Evolutionary conservation across 1,139 yeast species (phyloP).

Genomic region (Yamadazyma songkhlaensis): DNA sequence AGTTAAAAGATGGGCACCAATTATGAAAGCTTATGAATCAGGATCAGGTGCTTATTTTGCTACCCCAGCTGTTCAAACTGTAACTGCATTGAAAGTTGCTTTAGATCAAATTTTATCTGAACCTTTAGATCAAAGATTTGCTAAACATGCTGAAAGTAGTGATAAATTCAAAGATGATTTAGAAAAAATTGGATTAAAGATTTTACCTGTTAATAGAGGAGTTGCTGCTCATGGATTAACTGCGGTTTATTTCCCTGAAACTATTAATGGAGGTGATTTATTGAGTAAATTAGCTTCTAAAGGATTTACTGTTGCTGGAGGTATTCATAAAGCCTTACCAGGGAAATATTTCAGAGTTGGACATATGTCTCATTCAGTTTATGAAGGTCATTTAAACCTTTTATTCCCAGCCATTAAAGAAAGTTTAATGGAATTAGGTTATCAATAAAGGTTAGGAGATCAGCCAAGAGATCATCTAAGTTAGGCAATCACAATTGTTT

Average conservation of each 20-base stretch:
- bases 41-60: slow-evolving; percentile 88
- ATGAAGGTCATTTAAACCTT: slow-evolving; percentile 41
- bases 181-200: slow-evolving; percentile 58
- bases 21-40: slow-evolving; percentile 82
- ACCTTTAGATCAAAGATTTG: slow-evolving; percentile 60
- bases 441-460: too few relatives aligned
- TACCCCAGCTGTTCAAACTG: slow-evolving; percentile 86
- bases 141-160: slow-evolving; percentile 61
- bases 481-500: too few relatives aligned
- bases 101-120: slow-evolving; percentile 66
- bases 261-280: slow-evolving; percentile 65
- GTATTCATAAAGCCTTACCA: slow-evolving; percentile 79
- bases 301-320: slow-evolving; percentile 87
- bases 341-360: slow-evolving; percentile 90
- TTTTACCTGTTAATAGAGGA: slow-evolving; percentile 59
- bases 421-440: slow-evolving; percentile 30
- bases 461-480: too few relatives aligned
- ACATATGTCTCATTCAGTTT: slow-evolving; percentile 76
- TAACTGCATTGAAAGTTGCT: slow-evolving; percentile 78
- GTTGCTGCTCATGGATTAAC: slow-evolving; percentile 87
- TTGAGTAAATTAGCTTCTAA: slow-evolving; percentile 51
- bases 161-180: slow-evolving; percentile 60
- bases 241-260: slow-evolving; percentile 82
- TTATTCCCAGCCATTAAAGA: slow-evolving; percentile 37
- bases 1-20: slow-evolving; percentile 82